Base-by-base conservation (phyloP, 495 filamentous ascomycete genomes). In the Tuber brumale region DNA sequence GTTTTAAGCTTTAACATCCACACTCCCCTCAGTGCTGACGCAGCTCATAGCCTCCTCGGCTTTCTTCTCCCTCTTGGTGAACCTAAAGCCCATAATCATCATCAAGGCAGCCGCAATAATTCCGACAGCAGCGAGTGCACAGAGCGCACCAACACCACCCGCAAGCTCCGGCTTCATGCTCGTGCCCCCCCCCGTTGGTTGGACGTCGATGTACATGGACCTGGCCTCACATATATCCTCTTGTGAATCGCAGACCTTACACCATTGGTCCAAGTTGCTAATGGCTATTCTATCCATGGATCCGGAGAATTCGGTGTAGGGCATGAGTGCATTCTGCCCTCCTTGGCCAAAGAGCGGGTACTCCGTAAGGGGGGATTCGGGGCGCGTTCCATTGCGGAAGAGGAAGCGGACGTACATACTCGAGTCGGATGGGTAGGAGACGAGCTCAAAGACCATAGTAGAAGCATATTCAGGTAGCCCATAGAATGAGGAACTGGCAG, bases 341-440 rank as follows among this genome's bases (percentile, higher is more conserved):
- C 84, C 82, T 75, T 85, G 85, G 39, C 89, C 89, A 79, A 96
- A 95, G 5, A 96, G 86, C 5, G 92, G 90, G 83, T 89, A 94
- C 6, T 86, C 80, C 2, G 73, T 77, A 10, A 91, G 88, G 39
- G 85, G 82, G 42, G 83, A 84, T 16, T 81, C 77, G 31, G 86
- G 84, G n/a, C 87, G 87, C 21, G 92, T 92, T 69, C 91, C 92
- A 82, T 96, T 96, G 79, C 89, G 88, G 83, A 94, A 89, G 18
- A 92, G 84, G 85, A 94, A 94, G 57, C 93, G 89, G 43, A 97
- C 91, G 76, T 86, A 89, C 51, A 95, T 86, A 69, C 93, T 86
- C 79, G 82, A 71, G 39, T 83, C 76, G 31, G 77, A 76, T 76
- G 85, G 81, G 84, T 88, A 83, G 77, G 92, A 93, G 79, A 92